Base-by-base conservation (phyloP, 2,329 filamentous ascomycete genomes). In the Trichoderma sp. region DNA sequence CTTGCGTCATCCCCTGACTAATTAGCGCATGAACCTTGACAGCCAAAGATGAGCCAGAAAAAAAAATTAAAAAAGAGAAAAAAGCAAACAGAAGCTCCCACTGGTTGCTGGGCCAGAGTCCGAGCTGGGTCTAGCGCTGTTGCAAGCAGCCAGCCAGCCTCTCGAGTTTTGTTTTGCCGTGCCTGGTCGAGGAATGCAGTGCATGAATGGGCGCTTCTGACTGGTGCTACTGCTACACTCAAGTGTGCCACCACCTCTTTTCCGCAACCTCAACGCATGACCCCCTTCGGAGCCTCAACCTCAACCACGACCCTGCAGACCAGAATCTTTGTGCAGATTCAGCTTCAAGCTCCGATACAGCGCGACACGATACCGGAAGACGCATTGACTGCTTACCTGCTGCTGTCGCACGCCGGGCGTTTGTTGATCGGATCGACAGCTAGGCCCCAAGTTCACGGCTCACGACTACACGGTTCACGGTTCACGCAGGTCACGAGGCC, bases 91-190 rank as follows among this genome's bases (percentile, higher is more conserved):
- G 17, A 34, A 32, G n/a, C n/a, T 53, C 47, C 47, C 2, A 20
- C 17, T 26, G 36, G 65, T 68, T 68, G 55, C 65, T 61, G 36
- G 65, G 43, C 55, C 57, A 59, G 57, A 55, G 28, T 5, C 67
- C 20, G n/a, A 43, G 39, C 30, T 36, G 12, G 57, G 59, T 39
- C 43, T 67, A 53, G 43, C 36, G 53, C 43, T 3, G 12, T 30
- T 43, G 34, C 32, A 58, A 58, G 43, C 36, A 32, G 34, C 68
- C 53, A 53, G 61, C 68, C 68, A 71, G 61, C 68, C 68, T 68
- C 70, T 58, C 55, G 17, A 43, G 26, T 71, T 71, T 59, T 68
- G 36, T 68, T 62, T 67, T 53, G 17, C 59, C 68, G 36, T 70
- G 36, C 68, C 58, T 70, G 43, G n/a, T n/a, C n/a, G 43, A 53